A percentile compares a stretch with the other conserved stretches of the same genome.
Conservation (phyloP, 768 basidiomycete species). For the Psilocybe azurescens region DNA sequence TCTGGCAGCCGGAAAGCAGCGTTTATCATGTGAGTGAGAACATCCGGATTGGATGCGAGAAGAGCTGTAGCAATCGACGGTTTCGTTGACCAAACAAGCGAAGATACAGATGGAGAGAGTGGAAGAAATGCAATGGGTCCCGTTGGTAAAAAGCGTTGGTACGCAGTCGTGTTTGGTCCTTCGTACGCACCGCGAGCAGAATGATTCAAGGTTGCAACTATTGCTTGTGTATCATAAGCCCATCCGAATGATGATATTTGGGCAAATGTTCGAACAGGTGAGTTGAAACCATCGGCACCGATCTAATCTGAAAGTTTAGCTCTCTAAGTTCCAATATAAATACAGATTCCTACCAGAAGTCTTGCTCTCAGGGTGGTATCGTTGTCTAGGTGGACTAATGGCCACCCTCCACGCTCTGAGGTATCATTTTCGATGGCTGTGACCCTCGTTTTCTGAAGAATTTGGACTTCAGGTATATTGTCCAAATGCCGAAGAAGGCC, state of each 20-base stretch:
- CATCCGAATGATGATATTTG: slow-evolving; percentile 89
- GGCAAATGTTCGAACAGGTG: slow-evolving; percentile 88
- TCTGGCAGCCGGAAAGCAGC: slow-evolving; percentile 88
- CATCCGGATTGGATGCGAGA: slow-evolving; percentile 63
- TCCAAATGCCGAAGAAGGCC: slow-evolving; percentile 74
- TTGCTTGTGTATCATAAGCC: slow-evolving; percentile 86
- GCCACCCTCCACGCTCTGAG: slow-evolving; percentile 73
- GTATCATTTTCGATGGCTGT: slow-evolving; percentile 64
- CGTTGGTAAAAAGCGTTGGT: slow-evolving; percentile 93
- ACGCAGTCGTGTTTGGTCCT: slow-evolving; percentile 78
- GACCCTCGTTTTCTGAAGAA: slow-evolving; percentile 81
- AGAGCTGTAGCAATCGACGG: slow-evolving; percentile 78
- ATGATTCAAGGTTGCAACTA: slow-evolving; percentile 89
- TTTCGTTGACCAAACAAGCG: slow-evolving; percentile 93
- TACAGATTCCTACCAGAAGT: slow-evolving; percentile 62
- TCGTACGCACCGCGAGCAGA: slow-evolving; percentile 65
- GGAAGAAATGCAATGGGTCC: slow-evolving; percentile 97
- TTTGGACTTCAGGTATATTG: slow-evolving; percentile 52
- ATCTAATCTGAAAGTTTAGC: slow-evolving; percentile 51
- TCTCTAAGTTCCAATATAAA: neutral
- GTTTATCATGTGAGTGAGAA: slow-evolving; percentile 81
- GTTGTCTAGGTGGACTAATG: slow-evolving; percentile 74
- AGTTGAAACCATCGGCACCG: slow-evolving; percentile 95
- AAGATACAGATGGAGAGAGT: slow-evolving; percentile 75
- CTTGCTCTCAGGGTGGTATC: slow-evolving; percentile 69